A percentile compares a stretch with the other conserved stretches of the same genome.
phyloP scores from a whole-genome alignment of 345 rosid genomes.

The Noccaea bulbosa region DNA sequence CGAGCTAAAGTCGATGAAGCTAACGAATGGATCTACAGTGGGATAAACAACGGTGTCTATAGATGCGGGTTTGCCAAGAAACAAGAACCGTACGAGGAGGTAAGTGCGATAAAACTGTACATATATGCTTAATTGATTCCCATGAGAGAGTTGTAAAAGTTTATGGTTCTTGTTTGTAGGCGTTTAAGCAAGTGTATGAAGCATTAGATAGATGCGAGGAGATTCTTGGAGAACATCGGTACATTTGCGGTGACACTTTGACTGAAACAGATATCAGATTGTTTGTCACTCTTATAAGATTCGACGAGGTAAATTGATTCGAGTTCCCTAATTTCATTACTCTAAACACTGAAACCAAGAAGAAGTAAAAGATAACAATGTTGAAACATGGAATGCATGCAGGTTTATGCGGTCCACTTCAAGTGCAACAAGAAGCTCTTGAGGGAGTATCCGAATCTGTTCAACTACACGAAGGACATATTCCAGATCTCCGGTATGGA shows the following conservation, averaged over 20 bases:
- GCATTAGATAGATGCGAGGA: conserved; percentile 80
- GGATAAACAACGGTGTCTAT: conserved; percentile 61
- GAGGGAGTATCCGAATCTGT: conserved; percentile 70
- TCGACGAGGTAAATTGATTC: conserved; percentile 71
- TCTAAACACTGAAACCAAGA: neutral
- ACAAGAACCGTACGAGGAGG: conserved; percentile 64
- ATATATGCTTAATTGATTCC: neutral
- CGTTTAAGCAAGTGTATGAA: conserved; percentile 64
- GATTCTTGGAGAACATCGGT: conserved; percentile 72
- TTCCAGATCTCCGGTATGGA: conserved; percentile 65
- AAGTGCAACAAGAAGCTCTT: conserved; percentile 82
- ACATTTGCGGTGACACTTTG: conserved; percentile 65
- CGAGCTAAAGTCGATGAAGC: conserved; percentile 48
- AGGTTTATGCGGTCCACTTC: conserved; percentile 81
- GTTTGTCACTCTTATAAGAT: conserved; percentile 91
- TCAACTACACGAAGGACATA: conserved; percentile 70
- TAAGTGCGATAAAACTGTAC: conserved; percentile 31
- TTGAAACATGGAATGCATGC: conserved; percentile 14
- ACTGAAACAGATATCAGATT: conserved; percentile 82
- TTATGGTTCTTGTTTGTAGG: conserved; percentile 52
- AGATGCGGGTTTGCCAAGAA: conserved; percentile 57
- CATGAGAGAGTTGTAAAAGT: neutral
- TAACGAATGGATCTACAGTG: conserved; percentile 56
- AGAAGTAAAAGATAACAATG: neutral
- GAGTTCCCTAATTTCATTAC: conserved; percentile 2